Evolutionary conservation across 2,329 filamentous ascomycete species (phyloP), one percentile per base, ranked within the genome.

Genomic region (Rosellinia necatrix): DNA sequence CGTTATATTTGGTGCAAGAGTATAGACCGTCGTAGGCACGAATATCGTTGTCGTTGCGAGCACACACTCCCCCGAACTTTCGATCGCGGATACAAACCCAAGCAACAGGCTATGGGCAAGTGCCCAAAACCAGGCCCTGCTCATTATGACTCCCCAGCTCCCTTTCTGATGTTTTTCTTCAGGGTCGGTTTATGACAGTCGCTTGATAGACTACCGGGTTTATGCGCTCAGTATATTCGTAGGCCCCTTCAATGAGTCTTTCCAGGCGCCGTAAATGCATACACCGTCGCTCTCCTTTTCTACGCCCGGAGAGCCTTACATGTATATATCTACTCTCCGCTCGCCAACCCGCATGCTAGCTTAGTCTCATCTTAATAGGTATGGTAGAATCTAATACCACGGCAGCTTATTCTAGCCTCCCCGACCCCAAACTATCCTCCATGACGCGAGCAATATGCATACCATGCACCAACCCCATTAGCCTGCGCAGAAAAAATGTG

Each of bases 1-100:
- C 6, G 60, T 61, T 19, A 46, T 42, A 41, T 59, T 58, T 10
- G 66, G 58, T n/a, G 43, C 59, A 24, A 60, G 30, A 3, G 62
- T 59, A 27, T 69, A 68, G 24, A 69, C 53, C 3, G 66, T 69
- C 7, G 60, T 68, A 38, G 66, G 62, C 40, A 61, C n/a, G 41
- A 60, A 67, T 25, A 69, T 43, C 17, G 68, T 70, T 41, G 64
- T 68, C 10, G 65, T 67, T 37, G 55, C 42, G n/a, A 60, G 43
- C 19, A 57, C 47, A 34, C 65, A 67, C 4, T 64, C 60, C 5
- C 49, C 55, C 13, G 53, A 54, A 32, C 52, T 47, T 47, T 55
- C 58, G 38, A 64, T 37, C 15, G 61, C 63, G 46, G 48, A 62
- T 37, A 46, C 64, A 3, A 50, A 44, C 15, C 51, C 51, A 37